Evolutionary conservation across 164 flowering plant genomes (phyloP), one percentile per base, ranked within the genome.

Genomic region (Taxillus chinensis): DNA sequence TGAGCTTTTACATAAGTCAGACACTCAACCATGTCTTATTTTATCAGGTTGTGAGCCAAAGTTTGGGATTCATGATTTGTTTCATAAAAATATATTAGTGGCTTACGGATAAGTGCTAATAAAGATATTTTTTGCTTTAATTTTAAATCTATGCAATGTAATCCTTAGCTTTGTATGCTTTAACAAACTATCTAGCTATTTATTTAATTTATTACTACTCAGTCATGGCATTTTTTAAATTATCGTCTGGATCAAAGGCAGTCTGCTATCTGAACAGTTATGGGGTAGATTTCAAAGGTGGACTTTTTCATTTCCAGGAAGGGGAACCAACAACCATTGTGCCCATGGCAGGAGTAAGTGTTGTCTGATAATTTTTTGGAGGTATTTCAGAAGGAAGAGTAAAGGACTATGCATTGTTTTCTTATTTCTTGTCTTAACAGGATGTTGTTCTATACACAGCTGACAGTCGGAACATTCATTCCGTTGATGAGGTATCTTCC

Each of bases 401-500:
- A 45, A 63, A 8, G 57, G 57, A 10, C 9, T 45, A 15, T 1
- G 48, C 64, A 3, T 45, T 46, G 43, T 56, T 55, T 49, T 13
- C 2, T 45, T 68, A 5, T 54, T 45, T 8, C 41, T n/a, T 45
- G 16, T 45, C 16, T 68, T 61, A 13, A 67, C 83, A 93, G 98
- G 97, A 89, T 77, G 87, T 77, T 60, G 40, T 82, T 27, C 80
- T 95, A 50, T 95, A 95, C 81, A 87, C 96, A 15, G 99, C 97
- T 66, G 97, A 95, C 71, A 77, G 68, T 75, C 81, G 78, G 59
- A 95, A 95, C 69, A 72, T 85, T 66, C 99, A 95, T 77, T 91
- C 83, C 66, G 99, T 95, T 63, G 95, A 89, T 76, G 93, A 91
- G 97, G 97, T 90, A 75, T 43, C n/a, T 70, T 41, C 51, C 64